Evolutionary conservation across 495 filamentous ascomycete genomes (phyloP).

Genomic region (Cercophora newfieldiana): DNA sequence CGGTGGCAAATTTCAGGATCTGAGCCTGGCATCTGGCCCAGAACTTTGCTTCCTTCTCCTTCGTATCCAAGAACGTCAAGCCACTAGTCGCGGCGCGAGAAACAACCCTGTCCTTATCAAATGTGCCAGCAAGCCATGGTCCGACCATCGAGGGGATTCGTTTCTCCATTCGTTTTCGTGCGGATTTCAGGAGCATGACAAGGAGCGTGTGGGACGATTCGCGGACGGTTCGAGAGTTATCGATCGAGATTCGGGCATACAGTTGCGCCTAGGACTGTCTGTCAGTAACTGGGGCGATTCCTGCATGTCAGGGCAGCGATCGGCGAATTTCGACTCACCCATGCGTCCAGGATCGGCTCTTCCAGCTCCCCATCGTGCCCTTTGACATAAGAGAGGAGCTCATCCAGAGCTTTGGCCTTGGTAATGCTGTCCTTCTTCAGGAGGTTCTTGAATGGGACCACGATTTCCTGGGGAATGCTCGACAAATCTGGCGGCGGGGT

Average conservation of each 20-base stretch:
- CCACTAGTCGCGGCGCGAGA: slow-evolving; percentile 73
- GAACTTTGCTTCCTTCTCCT: slow-evolving; percentile 72
- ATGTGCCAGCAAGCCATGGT: slow-evolving; percentile 83
- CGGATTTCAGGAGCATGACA: slow-evolving; percentile 66
- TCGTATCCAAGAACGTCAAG: slow-evolving; percentile 70
- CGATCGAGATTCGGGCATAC: slow-evolving; percentile 85
- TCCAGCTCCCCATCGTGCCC: slow-evolving; percentile 59
- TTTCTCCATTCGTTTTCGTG: slow-evolving; percentile 77
- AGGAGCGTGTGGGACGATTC: slow-evolving; percentile 77
- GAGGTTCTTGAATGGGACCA: slow-evolving; percentile 88
- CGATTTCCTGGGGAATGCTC: slow-evolving; percentile 72
- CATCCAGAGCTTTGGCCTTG: slow-evolving; percentile 89
- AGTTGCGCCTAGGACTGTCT: slow-evolving; percentile 62
- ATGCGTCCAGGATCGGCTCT: slow-evolving; percentile 77
- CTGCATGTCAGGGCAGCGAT: not conserved
- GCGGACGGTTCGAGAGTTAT: slow-evolving; percentile 81
- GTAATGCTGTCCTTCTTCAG: slow-evolving; percentile 91
- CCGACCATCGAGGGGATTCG: slow-evolving; percentile 74
- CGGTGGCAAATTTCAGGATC: slow-evolving; percentile 77
- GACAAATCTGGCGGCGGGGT: slow-evolving; percentile 81
- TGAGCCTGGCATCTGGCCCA: slow-evolving; percentile 73
- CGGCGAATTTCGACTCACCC: slow-evolving; percentile 60
- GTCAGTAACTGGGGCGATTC: not conserved
- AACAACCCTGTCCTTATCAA: slow-evolving; percentile 77
- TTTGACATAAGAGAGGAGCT: slow-evolving; percentile 66